A percentile compares a stretch with the other conserved stretches of the same genome.
Conservation (phyloP, 1,284 basidiomycete genomes). For the Exsudoporus floridanus region DNA sequence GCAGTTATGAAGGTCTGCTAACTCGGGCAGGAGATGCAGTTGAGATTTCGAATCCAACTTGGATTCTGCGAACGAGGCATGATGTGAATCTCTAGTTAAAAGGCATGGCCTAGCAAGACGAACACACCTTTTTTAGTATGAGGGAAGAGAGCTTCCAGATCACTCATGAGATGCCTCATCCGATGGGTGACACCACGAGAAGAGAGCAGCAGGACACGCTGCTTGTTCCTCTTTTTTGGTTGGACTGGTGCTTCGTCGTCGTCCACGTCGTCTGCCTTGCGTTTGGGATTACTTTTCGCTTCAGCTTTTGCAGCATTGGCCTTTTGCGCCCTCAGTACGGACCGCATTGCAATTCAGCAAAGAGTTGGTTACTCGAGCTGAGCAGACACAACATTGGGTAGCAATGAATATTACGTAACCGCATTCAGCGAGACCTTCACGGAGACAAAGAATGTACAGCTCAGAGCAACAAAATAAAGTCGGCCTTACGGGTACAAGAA, state of each 20-base stretch:
- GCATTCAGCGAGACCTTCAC: background rate
- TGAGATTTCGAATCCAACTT: slow-evolving; percentile 98
- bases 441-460: background rate
- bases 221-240: slow-evolving; percentile 75
- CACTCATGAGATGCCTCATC: slow-evolving; percentile 97
- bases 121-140: slow-evolving; percentile 95
- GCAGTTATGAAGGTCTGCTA: slow-evolving; percentile 97
- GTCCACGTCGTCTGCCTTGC: slow-evolving; percentile 65
- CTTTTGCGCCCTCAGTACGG: slow-evolving; percentile 63
- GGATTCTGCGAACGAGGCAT: slow-evolving; percentile 59
- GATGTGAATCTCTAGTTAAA: background rate
- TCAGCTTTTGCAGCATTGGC: slow-evolving; percentile 53
- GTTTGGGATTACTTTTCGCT: slow-evolving; percentile 53
- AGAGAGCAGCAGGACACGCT: slow-evolving; percentile 87
- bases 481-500: slow-evolving; percentile 12
- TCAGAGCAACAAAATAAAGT: slow-evolving; percentile 1
- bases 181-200: slow-evolving; percentile 95
- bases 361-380: background rate
- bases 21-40: slow-evolving; percentile 90
- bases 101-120: background rate
- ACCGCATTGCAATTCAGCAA: slow-evolving; percentile 51
- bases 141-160: slow-evolving; percentile 87
- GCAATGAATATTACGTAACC: slow-evolving; percentile 22
- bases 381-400: background rate
- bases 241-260: slow-evolving; percentile 36